Evolutionary conservation across 2,329 filamentous ascomycete genomes (phyloP).

Genomic region (Magnaporthales sp.): DNA sequence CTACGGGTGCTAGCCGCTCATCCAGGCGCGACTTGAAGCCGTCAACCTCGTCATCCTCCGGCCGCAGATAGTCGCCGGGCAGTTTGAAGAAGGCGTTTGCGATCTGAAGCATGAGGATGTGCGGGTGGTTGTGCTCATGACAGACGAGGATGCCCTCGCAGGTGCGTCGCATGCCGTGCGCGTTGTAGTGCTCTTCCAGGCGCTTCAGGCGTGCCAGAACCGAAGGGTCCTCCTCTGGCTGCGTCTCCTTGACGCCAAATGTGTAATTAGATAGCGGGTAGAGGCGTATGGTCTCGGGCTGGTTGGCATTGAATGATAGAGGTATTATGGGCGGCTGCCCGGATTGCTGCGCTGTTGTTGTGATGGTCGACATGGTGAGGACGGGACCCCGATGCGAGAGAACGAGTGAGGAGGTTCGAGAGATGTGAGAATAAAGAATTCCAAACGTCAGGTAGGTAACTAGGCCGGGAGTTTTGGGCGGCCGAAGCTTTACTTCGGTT

Average conservation of each 20-base stretch:
- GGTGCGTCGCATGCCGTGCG: conserved; percentile 92
- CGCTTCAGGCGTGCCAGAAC: conserved; percentile 87
- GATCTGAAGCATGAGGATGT: conserved; percentile 98
- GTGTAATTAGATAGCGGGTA: conserved; percentile 98
- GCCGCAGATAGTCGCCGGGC: conserved; percentile 87
- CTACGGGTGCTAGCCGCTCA: conserved; percentile 88
- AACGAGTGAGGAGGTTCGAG: neutral
- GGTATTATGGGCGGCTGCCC: conserved; percentile 71
- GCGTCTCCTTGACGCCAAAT: conserved; percentile 95
- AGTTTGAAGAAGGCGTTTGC: conserved; percentile 99
- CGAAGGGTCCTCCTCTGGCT: conserved; percentile 94
- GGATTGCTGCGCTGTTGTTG: conserved; percentile 66
- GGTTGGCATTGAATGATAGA: conserved; percentile 77
- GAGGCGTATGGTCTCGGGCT: conserved; percentile 81
- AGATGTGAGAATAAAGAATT: neutral
- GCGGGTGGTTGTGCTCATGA: conserved; percentile 97
- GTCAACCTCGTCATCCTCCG: conserved; percentile 81
- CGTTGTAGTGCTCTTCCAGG: conserved; percentile 87
- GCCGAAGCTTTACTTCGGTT: neutral
- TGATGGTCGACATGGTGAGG: conserved; percentile 70
- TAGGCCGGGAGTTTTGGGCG: neutral
- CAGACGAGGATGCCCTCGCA: conserved; percentile 96
- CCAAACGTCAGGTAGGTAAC: neutral
- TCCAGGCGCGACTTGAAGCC: conserved; percentile 94
- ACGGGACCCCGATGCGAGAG: neutral